These are phyloP conservation scores for Linaria vulgaris DNA, from an alignment of 257 asterid species.

Conservation along the genomic window DNA sequence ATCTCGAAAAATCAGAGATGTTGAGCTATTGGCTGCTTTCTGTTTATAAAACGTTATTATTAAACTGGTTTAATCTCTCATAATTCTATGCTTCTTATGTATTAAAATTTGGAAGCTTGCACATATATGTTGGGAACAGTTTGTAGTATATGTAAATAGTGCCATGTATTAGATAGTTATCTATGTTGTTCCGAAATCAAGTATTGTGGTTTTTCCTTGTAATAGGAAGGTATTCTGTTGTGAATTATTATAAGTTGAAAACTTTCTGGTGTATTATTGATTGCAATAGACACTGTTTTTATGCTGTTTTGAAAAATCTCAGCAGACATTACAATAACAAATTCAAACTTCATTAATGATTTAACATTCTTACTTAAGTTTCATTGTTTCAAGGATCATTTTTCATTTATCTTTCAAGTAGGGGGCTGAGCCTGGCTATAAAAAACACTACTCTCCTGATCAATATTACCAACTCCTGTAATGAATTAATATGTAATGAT, in stretches of 20 bases:
- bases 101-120: conserved; percentile 30
- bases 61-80: neutral
- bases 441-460: too few species aligned
- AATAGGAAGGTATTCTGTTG: neutral
- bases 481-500: too few species aligned
- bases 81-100: conserved; percentile 32
- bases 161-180: conserved; percentile 12
- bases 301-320: neutral
- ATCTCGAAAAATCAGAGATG: neutral
- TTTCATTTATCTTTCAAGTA: too few species aligned
- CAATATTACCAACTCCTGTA: too few species aligned
- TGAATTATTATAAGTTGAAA: neutral
- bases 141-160: conserved; percentile 5
- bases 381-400: too few species aligned
- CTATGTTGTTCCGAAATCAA: neutral
- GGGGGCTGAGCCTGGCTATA: too few species aligned
- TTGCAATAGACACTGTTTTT: neutral
- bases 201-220: conserved; percentile 1
- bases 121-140: conserved; percentile 8
- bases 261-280: neutral
- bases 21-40: conserved; percentile 17
- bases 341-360: too few species aligned
- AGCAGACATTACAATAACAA: too few species aligned
- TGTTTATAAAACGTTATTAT: conserved; percentile 12
- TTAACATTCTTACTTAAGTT: too few species aligned